Evolutionary conservation across 2,329 filamentous ascomycete genomes (phyloP).

Genomic region (Colletotrichum sansevieriae): DNA sequence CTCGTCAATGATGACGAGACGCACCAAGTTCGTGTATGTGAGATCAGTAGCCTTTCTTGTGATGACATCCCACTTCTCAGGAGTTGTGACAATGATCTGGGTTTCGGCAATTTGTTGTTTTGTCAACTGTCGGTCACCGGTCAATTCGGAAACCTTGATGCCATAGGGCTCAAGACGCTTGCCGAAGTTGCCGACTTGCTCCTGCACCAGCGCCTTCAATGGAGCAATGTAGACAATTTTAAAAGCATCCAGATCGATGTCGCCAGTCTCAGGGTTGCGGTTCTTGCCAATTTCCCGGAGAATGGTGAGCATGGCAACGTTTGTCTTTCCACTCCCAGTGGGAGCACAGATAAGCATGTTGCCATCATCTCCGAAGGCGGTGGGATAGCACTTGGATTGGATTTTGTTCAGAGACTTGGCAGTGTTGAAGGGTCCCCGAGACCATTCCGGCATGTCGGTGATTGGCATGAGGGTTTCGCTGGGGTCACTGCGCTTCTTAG

Average conservation of each 20-base stretch:
- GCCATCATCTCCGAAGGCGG: slow-evolving; percentile 92
- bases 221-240: slow-evolving; percentile 99
- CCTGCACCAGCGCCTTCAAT: slow-evolving; percentile 93
- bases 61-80: slow-evolving; percentile 99
- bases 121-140: slow-evolving; percentile 96
- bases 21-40: slow-evolving; percentile 97
- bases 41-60: slow-evolving; percentile 97
- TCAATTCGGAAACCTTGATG: slow-evolving; percentile 93
- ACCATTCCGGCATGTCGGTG: slow-evolving; percentile 92
- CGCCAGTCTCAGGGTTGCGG: slow-evolving; percentile 87
- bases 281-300: slow-evolving; percentile 97
- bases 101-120: slow-evolving; percentile 99
- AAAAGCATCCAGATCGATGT: slow-evolving; percentile 95
- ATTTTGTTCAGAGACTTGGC: slow-evolving; percentile 93
- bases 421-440: slow-evolving; percentile 84
- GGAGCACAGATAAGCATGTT: slow-evolving; percentile 99
- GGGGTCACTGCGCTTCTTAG: slow-evolving; percentile 86
- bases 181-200: slow-evolving; percentile 98
- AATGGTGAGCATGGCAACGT: slow-evolving; percentile 97
- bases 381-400: slow-evolving; percentile 91
- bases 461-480: slow-evolving; percentile 86
- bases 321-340: slow-evolving; percentile 97
- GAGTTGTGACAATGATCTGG: slow-evolving; percentile 97
- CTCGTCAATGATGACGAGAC: slow-evolving; percentile 96
- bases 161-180: slow-evolving; percentile 91